phyloP scores from a whole-genome alignment of 176 grass and related monocot genomes.

The Avena insularis region DNA sequence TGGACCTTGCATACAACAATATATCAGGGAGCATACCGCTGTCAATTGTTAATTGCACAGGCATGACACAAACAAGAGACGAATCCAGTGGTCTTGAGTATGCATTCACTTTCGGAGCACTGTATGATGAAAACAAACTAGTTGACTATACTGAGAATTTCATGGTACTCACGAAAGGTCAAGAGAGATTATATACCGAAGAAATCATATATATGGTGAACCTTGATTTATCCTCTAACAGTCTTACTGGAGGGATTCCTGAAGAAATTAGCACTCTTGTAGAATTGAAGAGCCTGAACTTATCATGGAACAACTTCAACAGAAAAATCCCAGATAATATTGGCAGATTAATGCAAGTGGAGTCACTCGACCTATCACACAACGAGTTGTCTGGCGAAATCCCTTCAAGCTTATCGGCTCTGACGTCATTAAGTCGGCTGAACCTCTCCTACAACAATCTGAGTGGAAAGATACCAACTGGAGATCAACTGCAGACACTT shows the following conservation, averaged over 20 bases:
- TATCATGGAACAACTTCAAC: constrained; percentile 16
- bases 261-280: not conserved
- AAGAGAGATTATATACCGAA: not conserved
- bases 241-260: constrained; percentile 5
- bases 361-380: constrained; percentile 28
- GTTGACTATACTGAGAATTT: not conserved
- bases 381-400: not conserved
- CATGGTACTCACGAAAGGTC: constrained; percentile 23
- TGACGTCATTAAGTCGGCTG: constrained; percentile 2
- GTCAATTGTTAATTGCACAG: not conserved
- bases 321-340: not conserved
- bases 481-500: not conserved
- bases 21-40: constrained; percentile 34
- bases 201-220: constrained; percentile 28
- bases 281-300: constrained; percentile 22
- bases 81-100: not conserved
- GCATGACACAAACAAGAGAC: not conserved
- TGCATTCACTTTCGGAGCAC: not conserved
- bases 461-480: constrained; percentile 1
- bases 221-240: constrained; percentile 51
- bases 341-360: not conserved
- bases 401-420: not conserved
- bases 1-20: constrained; percentile 42
- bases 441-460: constrained; percentile 31
- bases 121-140: fast-evolving